Percentiles rank a stretch among this genome's conserved stretches.
phyloP scores from a whole-genome alignment of 352 stramenopile genomes.

The Globisporangium apiculatum region DNA sequence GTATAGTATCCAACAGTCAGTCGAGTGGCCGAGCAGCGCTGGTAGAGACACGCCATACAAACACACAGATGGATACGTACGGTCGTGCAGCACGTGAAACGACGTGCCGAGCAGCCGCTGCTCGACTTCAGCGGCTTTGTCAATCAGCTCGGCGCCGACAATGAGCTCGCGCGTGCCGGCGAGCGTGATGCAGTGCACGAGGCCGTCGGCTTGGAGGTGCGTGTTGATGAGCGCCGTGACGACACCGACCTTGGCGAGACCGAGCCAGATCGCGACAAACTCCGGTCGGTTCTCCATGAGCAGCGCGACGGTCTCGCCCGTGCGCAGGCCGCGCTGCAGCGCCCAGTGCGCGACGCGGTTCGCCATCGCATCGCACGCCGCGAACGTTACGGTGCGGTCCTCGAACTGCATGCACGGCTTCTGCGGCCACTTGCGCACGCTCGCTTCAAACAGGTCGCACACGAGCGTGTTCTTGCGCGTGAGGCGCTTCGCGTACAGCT shows the following conservation, averaged over 20 bases:
- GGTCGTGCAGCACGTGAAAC: constrained; percentile 51
- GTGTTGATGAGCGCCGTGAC: constrained; percentile 85
- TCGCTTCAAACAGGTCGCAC: constrained; percentile 56
- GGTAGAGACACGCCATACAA: not conserved
- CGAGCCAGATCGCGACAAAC: constrained; percentile 79
- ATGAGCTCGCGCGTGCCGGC: constrained; percentile 57
- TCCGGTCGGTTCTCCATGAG: constrained; percentile 86
- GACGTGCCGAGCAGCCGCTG: constrained; percentile 26
- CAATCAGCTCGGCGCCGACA: constrained; percentile 56
- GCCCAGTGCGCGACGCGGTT: constrained; percentile 80
- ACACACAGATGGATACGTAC: constrained; percentile 11
- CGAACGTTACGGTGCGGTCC: constrained; percentile 39
- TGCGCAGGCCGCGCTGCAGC: constrained; percentile 31
- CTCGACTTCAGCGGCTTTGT: constrained; percentile 28
- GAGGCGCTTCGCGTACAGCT: constrained; percentile 34
- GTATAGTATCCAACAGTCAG: constrained; percentile 4
- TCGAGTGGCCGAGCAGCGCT: not conserved
- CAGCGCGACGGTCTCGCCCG: constrained; percentile 66
- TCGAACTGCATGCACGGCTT: constrained; percentile 62
- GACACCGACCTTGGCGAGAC: constrained; percentile 78
- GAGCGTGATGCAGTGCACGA: constrained; percentile 75
- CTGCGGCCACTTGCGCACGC: constrained; percentile 41
- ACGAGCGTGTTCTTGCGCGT: constrained; percentile 30
- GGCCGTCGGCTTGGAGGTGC: constrained; percentile 45
- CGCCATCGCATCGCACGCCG: constrained; percentile 46